phyloP scores from a whole-genome alignment of 2,329 filamentous ascomycete genomes.

The Eutypa lata region DNA sequence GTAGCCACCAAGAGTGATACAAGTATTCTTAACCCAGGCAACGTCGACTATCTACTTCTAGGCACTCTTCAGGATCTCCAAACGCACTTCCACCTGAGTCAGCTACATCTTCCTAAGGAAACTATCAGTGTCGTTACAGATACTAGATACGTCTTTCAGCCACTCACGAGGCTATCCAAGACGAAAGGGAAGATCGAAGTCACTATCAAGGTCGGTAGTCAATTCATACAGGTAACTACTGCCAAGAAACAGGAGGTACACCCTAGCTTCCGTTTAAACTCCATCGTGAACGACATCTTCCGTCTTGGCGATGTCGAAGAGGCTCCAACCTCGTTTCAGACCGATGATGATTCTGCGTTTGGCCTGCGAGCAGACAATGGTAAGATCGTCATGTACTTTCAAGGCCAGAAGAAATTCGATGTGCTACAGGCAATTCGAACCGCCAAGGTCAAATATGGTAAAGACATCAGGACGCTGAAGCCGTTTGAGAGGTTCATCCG shows the following conservation, averaged over 20 bases:
- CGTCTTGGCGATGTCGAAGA: conserved; percentile 66
- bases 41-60: conserved; percentile 64
- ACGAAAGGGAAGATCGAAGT: conserved; percentile 70
- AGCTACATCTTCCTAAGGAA: conserved; percentile 66
- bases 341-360: conserved; percentile 65
- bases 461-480: conserved; percentile 59
- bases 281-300: conserved; percentile 69
- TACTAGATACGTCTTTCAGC: conserved; percentile 62
- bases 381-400: conserved; percentile 71
- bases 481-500: conserved; percentile 63
- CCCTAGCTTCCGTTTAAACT: conserved; percentile 57
- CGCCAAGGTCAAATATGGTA: conserved; percentile 63
- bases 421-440: conserved; percentile 61
- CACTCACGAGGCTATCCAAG: conserved; percentile 63
- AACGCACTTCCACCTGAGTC: conserved; percentile 62
- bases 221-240: conserved; percentile 69
- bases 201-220: conserved; percentile 64
- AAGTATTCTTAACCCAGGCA: conserved; percentile 60
- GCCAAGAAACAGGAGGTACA: conserved; percentile 67
- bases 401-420: conserved; percentile 61
- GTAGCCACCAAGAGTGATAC: conserved; percentile 58
- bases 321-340: conserved; percentile 60
- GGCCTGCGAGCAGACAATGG: conserved; percentile 66
- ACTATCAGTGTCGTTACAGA: conserved; percentile 67
- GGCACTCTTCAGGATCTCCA: conserved; percentile 65